Base-by-base conservation (phyloP, 768 basidiomycete species). In the Pisolithus orientalis region DNA sequence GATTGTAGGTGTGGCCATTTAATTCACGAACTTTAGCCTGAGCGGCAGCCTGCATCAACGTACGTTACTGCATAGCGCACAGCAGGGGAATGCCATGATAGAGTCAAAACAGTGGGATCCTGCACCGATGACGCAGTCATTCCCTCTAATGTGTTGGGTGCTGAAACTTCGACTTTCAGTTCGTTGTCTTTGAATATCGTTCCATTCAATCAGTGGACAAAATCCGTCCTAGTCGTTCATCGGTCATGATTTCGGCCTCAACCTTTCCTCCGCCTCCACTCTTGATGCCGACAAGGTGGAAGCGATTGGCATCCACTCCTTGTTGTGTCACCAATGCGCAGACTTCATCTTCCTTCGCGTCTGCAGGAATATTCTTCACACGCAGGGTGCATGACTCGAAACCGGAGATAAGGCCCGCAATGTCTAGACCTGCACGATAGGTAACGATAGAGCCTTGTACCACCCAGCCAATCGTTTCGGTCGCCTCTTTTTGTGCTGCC, bases 361-460 rank as follows among this genome's bases (percentile, higher is more conserved):
- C 63, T 17, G 51, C 42, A 0, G 80, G 78, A 31, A 84, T 66
- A 51, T 75, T 75, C 47, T 65, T 69, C 44, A 84, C 63, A 1
- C 63, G 72, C 28, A 84, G 61, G 10, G 70, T 69, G 58, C 76
- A 78, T 6, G 76, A 72, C 39, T 84, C 78, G 56, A 80, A 82
- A 5, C 78, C 80, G 16, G 75, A 68, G 24, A 79, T 61, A 31
- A 80, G 53, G 31, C 67, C 60, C 38, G 64, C 64, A 37, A 84
- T 66, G 16, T 72, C 65, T 39, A 79, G 60, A 5, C 82, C 82
- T 1, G 79, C 74, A 29, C 69, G 69, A 39, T 70, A 82, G 3
- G 78, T 78, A 14, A 79, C 74, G 39, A 82, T 65, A 38, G 72
- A 75, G 7, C 73, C 75, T n/a, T 69, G 68, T 13, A 80, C 73